Conservation (phyloP, 2,329 filamentous ascomycete species). For the Ophiostoma triangulosporum region DNA sequence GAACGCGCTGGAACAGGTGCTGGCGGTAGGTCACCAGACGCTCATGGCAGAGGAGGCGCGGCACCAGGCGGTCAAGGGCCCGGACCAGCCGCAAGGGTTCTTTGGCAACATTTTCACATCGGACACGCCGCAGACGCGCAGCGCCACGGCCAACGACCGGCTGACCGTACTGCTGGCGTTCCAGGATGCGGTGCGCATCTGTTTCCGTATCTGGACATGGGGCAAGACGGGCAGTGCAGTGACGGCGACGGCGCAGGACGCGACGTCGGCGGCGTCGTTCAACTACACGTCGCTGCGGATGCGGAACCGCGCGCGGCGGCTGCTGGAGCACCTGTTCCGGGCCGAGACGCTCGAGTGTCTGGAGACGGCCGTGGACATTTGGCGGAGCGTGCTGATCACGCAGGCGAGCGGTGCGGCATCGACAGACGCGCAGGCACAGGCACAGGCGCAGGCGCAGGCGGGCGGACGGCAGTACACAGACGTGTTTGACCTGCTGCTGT, state of each 20-base stretch:
- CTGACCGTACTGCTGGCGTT: conserved; percentile 92
- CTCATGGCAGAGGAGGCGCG: conserved; percentile 63
- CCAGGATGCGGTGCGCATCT: conserved; percentile 86
- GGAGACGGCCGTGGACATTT: conserved; percentile 78
- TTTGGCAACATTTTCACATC: conserved; percentile 86
- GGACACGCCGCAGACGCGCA: conserved; percentile 58
- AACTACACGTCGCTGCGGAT: conserved; percentile 82
- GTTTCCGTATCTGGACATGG: conserved; percentile 89
- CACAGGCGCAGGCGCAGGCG: neutral
- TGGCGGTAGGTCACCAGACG: conserved; percentile 76
- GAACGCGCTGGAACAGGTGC: conserved; percentile 82
- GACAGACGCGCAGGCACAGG: conserved; percentile 18
- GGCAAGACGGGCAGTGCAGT: conserved; percentile 5
- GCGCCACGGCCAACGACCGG: conserved; percentile 79
- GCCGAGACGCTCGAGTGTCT: conserved; percentile 88
- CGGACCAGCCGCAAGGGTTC: conserved; percentile 73
- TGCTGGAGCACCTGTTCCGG: conserved; percentile 84
- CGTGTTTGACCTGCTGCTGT: conserved; percentile 77
- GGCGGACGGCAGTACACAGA: conserved; percentile 23
- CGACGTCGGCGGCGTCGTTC: conserved; percentile 64
- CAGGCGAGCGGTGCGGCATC: conserved; percentile 23
- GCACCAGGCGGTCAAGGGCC: conserved; percentile 55
- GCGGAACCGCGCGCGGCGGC: conserved; percentile 73
- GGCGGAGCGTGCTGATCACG: conserved; percentile 42
- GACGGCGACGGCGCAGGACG: conserved; percentile 28